Conservation (phyloP, 352 stramenopile genomes). For the Phytopythium montanum region DNA sequence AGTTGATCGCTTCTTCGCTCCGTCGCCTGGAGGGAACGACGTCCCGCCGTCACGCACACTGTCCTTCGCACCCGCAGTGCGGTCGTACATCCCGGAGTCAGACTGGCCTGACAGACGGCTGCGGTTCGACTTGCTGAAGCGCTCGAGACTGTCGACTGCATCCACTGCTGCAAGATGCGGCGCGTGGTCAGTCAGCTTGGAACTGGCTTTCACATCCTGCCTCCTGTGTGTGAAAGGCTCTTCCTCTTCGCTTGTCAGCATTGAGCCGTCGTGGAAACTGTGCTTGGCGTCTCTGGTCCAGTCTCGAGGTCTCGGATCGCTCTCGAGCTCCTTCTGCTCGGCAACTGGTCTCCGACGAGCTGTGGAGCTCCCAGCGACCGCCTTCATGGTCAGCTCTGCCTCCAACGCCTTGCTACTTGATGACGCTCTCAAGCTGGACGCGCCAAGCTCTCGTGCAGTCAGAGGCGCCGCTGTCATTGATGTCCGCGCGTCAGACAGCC, state of each 20-base stretch:
- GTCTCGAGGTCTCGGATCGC: not conserved
- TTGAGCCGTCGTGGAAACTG: not conserved
- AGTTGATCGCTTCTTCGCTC: not conserved
- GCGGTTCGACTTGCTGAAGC: constrained; percentile 76
- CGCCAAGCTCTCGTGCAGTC: not conserved
- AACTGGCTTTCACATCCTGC: not conserved
- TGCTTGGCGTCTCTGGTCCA: not conserved
- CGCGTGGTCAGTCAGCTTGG: not conserved
- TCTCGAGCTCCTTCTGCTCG: not conserved
- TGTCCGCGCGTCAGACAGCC: constrained; percentile 1
- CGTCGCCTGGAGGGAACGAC: not conserved
- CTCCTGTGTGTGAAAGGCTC: not conserved
- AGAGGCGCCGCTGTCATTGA: not conserved
- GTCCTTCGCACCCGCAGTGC: not conserved
- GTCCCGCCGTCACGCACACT: not conserved
- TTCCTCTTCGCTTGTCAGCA: not conserved
- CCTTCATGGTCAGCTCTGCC: not conserved
- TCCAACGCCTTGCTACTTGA: not conserved
- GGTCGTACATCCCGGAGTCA: constrained; percentile 2
- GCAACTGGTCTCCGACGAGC: not conserved
- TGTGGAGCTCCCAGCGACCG: not conserved
- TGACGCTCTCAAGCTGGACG: not conserved
- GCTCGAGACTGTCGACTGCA: constrained; percentile 69
- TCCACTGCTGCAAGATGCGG: constrained; percentile 1
- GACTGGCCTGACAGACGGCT: constrained; percentile 37